Base-by-base conservation (phyloP, 2,329 filamentous ascomycete species). In the Ceratocystiopsis sp. region DNA sequence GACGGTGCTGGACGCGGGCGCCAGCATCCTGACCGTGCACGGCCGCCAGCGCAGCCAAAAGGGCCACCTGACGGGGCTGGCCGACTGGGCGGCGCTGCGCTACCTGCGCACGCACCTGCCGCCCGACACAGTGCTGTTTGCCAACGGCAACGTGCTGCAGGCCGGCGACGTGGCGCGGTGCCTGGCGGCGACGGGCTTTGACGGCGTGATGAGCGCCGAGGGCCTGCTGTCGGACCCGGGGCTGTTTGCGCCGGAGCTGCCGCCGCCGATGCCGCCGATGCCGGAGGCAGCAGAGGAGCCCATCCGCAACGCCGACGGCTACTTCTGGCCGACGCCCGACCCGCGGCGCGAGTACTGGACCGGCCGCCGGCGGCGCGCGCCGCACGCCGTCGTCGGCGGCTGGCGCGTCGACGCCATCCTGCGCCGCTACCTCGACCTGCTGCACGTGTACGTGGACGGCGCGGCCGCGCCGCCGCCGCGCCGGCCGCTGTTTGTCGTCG, bases 201-300 rank as follows among this genome's bases (percentile, higher is more conserved):
- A 98, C 58, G 91, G 73, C 16, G 76, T 98, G 42, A 96, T 98
- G 91, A 89, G 81, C 51, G 91, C 91, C 6, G 91, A 98, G 61
- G 91, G 86, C 0, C 94, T 95, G 56, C 69, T 98, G 0, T 89
- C 85, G 55, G 85, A 98, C 56, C 91, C 91, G 0, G 78, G 76
- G 2, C 80, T 98, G 37, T 98, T 98, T 55, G 76, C 80, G 14
- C 62, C 67, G 32, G 68, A 76, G 15, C 85, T 85, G 0, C 57
- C 71, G 0, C 54, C 65, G 0, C 2, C 25, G 9, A 3, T 14
- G n/a, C 10, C n/a, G 12, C 2, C 39, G 18, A 11, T 14, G 2
- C 11, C 16, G 8, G 29, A 21, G 21, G 21, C 21, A 5, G 3
- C 40, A 5, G 13, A 37, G 3, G 35, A 1, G 15, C 10, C 17